Conservation (phyloP, 177 flowering plant genomes). For the Vitis hybrid region DNA sequence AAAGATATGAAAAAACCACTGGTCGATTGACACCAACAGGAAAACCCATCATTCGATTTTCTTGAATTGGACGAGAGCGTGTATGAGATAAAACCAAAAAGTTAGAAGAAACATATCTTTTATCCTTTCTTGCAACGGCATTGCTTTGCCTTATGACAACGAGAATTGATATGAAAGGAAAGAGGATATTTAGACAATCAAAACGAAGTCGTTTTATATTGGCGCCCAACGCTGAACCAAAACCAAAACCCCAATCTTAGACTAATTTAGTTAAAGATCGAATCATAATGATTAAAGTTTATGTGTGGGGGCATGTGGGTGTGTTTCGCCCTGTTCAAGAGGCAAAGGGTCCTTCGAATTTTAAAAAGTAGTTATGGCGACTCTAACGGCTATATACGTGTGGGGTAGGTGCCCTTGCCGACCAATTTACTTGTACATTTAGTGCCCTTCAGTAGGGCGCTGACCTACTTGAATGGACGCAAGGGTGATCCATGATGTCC, state of each 20-base stretch:
- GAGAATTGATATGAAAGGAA: background rate
- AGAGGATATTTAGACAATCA: too few relatives aligned
- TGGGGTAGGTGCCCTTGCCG: background rate
- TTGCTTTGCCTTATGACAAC: background rate
- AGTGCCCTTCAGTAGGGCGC: too few relatives aligned
- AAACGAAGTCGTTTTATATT: too few relatives aligned
- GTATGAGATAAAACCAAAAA: background rate
- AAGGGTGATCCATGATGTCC: too few relatives aligned
- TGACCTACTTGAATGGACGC: too few relatives aligned
- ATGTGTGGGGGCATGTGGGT: too few relatives aligned
- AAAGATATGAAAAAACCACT: background rate
- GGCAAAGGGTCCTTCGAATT: background rate
- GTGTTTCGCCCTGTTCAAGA: too few relatives aligned
- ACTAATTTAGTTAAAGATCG: too few relatives aligned
- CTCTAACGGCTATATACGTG: constrained; percentile 10
- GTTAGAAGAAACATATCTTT: background rate
- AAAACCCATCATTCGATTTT: background rate
- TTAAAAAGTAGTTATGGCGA: constrained; percentile 14
- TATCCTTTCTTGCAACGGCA: background rate
- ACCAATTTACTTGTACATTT: background rate
- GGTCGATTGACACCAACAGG: background rate
- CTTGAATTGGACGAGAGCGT: background rate
- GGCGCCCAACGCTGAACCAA: too few relatives aligned
- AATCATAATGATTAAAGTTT: too few relatives aligned
- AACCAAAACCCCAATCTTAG: too few relatives aligned